Base-by-base conservation (phyloP, 2,329 filamentous ascomycete genomes). In the Biscogniauxia mediterranea region DNA sequence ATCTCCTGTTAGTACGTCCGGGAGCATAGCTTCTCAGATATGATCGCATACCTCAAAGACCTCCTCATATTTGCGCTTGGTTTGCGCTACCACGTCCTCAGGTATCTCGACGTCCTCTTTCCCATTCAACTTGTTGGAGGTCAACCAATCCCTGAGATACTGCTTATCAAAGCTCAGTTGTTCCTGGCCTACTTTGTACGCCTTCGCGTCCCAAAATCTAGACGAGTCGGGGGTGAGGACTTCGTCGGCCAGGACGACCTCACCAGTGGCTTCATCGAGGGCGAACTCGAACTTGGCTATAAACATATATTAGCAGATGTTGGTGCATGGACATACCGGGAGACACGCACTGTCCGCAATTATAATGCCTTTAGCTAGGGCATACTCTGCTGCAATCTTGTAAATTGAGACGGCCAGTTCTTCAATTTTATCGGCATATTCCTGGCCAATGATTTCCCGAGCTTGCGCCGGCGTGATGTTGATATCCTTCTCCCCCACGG, bases 91-190 rank as follows among this genome's bases (percentile, higher is more conserved):
- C 5, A 46, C 38, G 15, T 46, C 15, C 17, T 46, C 38, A 3
- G 38, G 38, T 46, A 46, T 46, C 38, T 46, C 38, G 38, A 46
- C 38, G 15, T n/a, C 38, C 38, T 46, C 15, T n/a, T 46, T 46
- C 11, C 38, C 38, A 17, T 46, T 46, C 38, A 46, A n/a, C 6
- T n/a, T n/a, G 13, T 46, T 15, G 17, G 38, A 46, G 3, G 38
- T 89, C 70, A 97, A 76, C 91, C 92, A 97, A 77, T 97, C 89
- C 42, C 93, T 82, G 67, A 97, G 75, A 70, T 84, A 89, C 78
- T 93, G 90, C 82, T 97, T 97, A 75, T 97, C 93, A 23, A 93
- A 94, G 77, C 90, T 94, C 57, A 89, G 83, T 79, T 96, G 92
- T 58, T 89, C 83, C 64, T 81, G 82, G 3, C 93, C 92, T 26